Evolutionary conservation across 306 rosid genomes (phyloP).

Genomic region (Fagus sylvatica): DNA sequence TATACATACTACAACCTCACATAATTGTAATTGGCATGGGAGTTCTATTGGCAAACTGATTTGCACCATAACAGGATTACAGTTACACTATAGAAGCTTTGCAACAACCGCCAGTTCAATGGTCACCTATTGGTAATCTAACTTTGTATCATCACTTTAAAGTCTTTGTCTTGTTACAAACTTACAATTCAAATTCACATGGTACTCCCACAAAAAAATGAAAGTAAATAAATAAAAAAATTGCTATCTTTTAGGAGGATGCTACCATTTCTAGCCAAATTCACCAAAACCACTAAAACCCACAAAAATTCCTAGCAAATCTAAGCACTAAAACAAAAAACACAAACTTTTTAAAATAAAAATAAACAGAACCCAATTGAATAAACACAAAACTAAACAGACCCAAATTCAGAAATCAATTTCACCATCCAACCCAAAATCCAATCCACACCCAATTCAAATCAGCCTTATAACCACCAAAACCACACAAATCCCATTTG

Average conservation of each 20-base stretch:
- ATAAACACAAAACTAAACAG: neutral
- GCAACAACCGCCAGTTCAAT: neutral
- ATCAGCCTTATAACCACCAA: slow-evolving; percentile 8
- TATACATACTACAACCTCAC: neutral
- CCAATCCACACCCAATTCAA: neutral
- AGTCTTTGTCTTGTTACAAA: neutral
- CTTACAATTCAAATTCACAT: neutral
- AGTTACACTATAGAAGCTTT: neutral
- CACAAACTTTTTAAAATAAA: neutral
- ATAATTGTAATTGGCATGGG: neutral
- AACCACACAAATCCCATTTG: neutral
- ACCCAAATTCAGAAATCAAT: neutral
- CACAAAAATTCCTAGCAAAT: neutral
- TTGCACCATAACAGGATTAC: neutral
- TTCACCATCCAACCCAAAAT: neutral
- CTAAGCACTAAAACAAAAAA: neutral
- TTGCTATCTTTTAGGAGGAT: too few species aligned
- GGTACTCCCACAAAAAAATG: too few species aligned
- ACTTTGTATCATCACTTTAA: neutral
- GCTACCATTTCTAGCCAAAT: neutral
- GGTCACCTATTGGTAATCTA: neutral
- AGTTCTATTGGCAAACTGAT: neutral
- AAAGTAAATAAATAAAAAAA: too few species aligned
- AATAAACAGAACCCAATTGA: slow-evolving; percentile 1
- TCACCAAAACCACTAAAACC: neutral